Conservation (phyloP, 768 basidiomycete species). For the Sarcodon sp. region DNA sequence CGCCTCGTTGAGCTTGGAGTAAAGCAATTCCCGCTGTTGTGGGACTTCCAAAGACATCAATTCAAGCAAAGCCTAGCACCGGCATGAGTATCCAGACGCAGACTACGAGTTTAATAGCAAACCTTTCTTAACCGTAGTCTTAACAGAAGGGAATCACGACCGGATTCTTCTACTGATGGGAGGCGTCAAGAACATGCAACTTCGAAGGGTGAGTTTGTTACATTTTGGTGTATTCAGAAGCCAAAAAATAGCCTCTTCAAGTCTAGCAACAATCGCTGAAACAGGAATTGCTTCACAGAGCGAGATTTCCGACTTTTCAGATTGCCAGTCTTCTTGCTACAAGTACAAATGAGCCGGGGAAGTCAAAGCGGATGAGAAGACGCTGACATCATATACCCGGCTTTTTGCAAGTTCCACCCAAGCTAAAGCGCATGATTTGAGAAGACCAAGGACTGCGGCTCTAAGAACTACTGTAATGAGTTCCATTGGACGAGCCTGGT, state of each 20-base stretch:
- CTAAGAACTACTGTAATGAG: conserved; percentile 60
- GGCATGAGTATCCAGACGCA: too few relatives aligned
- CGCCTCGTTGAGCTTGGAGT: conserved; percentile 11
- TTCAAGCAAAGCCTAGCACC: too few relatives aligned
- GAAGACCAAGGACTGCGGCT: conserved; percentile 49
- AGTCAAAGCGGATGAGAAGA: conserved; percentile 2
- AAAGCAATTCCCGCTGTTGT: neutral
- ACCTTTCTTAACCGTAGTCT: too few relatives aligned
- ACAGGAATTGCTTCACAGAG: conserved; percentile 51
- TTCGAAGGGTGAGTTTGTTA: too few relatives aligned
- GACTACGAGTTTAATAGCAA: too few relatives aligned
- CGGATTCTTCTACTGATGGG: too few relatives aligned
- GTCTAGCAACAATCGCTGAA: conserved; percentile 34
- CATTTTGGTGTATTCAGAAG: conserved; percentile 22
- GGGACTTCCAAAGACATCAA: neutral
- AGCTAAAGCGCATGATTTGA: conserved; percentile 72
- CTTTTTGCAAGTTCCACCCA: conserved; percentile 78
- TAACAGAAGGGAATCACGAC: too few relatives aligned
- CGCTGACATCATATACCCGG: conserved; percentile 61
- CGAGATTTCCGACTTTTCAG: conserved; percentile 77
- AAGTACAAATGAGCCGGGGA: conserved; percentile 5
- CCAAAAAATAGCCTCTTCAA: conserved; percentile 58
- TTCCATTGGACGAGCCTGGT: conserved; percentile 39
- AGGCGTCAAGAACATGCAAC: too few relatives aligned
- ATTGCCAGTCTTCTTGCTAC: conserved; percentile 81